These are phyloP conservation scores for Deinandra increscens DNA, from an alignment of 129 eudicot genomes.

Conservation along the genomic window DNA sequence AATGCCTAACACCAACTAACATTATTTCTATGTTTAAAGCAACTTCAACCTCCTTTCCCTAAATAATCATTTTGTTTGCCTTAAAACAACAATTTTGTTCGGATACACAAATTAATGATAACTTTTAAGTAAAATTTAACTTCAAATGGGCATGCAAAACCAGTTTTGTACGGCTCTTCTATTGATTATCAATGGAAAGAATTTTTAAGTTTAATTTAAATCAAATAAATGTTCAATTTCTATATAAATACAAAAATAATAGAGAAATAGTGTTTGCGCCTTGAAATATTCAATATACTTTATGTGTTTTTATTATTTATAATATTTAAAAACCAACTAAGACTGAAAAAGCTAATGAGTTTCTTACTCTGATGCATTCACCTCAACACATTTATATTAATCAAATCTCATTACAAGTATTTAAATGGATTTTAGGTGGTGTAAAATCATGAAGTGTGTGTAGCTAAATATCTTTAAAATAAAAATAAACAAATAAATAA, in stretches of 20 bases:
- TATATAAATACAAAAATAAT: neutral
- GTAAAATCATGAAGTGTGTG: too few relatives aligned
- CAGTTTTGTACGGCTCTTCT: neutral
- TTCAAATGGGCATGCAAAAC: too few relatives aligned
- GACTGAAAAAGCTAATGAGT: neutral
- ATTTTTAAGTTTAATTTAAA: too few relatives aligned
- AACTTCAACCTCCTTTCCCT: constrained; percentile 11
- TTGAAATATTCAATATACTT: too few relatives aligned
- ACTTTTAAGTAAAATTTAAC: neutral
- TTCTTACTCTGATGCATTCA: too few relatives aligned
- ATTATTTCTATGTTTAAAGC: neutral
- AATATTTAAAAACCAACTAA: neutral
- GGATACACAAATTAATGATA: neutral
- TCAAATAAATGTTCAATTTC: neutral
- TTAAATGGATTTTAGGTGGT: too few relatives aligned
- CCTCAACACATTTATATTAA: too few relatives aligned
- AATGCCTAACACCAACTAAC: constrained; percentile 13
- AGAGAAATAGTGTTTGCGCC: too few relatives aligned
- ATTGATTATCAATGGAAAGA: neutral
- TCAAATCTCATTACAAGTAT: too few relatives aligned
- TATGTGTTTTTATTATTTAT: neutral
- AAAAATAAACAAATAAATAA: too few relatives aligned
- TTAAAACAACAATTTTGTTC: neutral
- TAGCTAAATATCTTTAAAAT: too few relatives aligned
- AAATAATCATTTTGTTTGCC: constrained; percentile 15